A percentile compares a stretch with the other conserved stretches of the same genome.
phyloP scores from a whole-genome alignment of 225 moss, liverwort and hornwort species.

The Straminergon stramineum region DNA sequence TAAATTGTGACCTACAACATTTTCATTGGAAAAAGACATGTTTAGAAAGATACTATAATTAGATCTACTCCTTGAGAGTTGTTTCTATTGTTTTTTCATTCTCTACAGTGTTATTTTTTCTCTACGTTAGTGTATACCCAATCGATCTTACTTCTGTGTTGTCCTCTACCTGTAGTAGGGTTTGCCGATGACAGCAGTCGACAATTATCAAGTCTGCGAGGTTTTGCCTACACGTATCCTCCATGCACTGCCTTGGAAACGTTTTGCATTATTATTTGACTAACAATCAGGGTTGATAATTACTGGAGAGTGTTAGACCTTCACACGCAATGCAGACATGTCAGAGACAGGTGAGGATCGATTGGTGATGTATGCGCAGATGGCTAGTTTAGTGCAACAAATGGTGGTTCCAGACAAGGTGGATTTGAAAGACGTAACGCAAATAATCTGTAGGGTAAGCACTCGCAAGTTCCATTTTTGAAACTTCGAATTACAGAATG shows the following conservation, averaged over 20 bases:
- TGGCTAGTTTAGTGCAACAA: slow-evolving; percentile 70
- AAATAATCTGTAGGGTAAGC: slow-evolving; percentile 64
- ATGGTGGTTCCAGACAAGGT: slow-evolving; percentile 55
- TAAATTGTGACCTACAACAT: not conserved
- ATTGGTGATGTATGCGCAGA: slow-evolving; percentile 83
- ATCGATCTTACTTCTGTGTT: slow-evolving; percentile 1
- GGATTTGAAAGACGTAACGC: slow-evolving; percentile 56
- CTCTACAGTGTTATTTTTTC: not conserved
- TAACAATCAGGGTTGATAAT: not conserved
- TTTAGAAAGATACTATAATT: not conserved
- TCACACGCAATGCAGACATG: slow-evolving; percentile 55
- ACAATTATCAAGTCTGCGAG: slow-evolving; percentile 67
- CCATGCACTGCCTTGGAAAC: not conserved
- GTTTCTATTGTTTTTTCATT: not conserved
- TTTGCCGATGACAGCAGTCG: slow-evolving; percentile 44
- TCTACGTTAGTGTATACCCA: not conserved
- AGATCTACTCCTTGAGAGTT: not conserved
- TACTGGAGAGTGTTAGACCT: slow-evolving; percentile 8
- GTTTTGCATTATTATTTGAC: not conserved
- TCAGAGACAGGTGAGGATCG: slow-evolving; percentile 63
- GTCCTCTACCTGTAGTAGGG: slow-evolving; percentile 32
- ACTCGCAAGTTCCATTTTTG: not conserved
- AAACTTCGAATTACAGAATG: not conserved
- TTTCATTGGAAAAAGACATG: not conserved
- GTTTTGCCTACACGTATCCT: slow-evolving; percentile 95